Evolutionary conservation across 805 yeast genomes (phyloP).

Genomic region (Yamadazyma endophytica): DNA sequence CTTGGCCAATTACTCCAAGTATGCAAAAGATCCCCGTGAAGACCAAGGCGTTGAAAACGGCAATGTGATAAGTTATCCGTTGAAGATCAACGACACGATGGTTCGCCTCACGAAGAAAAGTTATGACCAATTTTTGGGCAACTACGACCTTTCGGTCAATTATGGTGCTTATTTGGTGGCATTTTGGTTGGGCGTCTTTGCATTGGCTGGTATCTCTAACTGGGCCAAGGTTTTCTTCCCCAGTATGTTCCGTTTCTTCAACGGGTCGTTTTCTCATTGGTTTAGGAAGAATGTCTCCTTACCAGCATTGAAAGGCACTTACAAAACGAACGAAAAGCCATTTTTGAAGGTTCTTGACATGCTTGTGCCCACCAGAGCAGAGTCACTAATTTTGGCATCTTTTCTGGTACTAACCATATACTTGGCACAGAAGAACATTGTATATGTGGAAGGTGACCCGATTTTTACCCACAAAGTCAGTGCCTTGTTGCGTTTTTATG

Average conservation of each 20-base stretch:
- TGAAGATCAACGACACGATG: slow-evolving; percentile 19
- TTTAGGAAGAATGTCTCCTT: slow-evolving; percentile 30
- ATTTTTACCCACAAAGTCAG: slow-evolving; percentile 26
- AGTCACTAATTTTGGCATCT: slow-evolving; percentile 27
- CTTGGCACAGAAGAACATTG: slow-evolving; percentile 19
- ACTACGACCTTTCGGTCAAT: slow-evolving; percentile 40
- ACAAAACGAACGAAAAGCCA: slow-evolving; percentile 23
- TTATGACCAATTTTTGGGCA: slow-evolving; percentile 36
- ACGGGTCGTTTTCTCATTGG: slow-evolving; percentile 25
- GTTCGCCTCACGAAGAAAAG: slow-evolving; percentile 18
- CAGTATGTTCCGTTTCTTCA: slow-evolving; percentile 12
- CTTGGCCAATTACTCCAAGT: slow-evolving; percentile 11
- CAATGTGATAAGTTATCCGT: slow-evolving; percentile 17
- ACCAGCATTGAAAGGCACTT: slow-evolving; percentile 33
- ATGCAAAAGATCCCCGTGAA: slow-evolving; percentile 12
- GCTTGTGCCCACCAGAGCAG: slow-evolving; percentile 39
- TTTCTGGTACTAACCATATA: slow-evolving; percentile 25
- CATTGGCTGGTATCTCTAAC: slow-evolving; percentile 22
- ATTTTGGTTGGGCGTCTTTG: slow-evolving; percentile 29
- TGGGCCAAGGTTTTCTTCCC: slow-evolving; percentile 32
- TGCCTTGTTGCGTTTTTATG: slow-evolving; percentile 37
- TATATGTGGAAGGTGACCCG: slow-evolving; percentile 28
- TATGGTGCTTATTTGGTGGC: slow-evolving; percentile 32
- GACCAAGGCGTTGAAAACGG: slow-evolving; percentile 8
- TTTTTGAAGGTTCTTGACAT: slow-evolving; percentile 19